Evolutionary conservation across 2,329 filamentous ascomycete genomes (phyloP), one percentile per base, ranked within the genome.

Genomic region (Pseudocercospora eumusae): DNA sequence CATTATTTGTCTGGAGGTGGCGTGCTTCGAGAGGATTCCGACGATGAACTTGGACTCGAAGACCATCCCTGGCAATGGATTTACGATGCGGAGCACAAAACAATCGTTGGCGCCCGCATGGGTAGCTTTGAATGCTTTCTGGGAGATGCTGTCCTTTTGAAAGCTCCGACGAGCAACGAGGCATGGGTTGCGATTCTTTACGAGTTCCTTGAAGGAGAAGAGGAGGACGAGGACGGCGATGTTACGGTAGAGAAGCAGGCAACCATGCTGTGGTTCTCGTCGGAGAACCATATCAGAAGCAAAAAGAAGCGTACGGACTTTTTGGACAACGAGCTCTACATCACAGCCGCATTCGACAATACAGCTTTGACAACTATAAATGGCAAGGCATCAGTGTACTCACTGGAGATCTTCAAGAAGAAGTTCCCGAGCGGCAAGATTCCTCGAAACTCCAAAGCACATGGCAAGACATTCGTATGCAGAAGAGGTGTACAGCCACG

Each of bases 221-320:
- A 66, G 8, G 84, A 90, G 20, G 87, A 89, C 11, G 88, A 86
- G 3, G 85, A 89, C 56, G 72, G 72, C 47, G 75, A 80, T 15
- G 59, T 67, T 45, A 61, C 68, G 18, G 55, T 59, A 21, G 80
- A 82, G 65, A 97, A 92, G 81, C 87, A 88, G 25, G 93, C 90
- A 59, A 90, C 89, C 65, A 95, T 99, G 73, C 88, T 97, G 83
- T 99, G 95, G 95, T 97, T 99, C 74, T 92, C 91, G 0, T 92
- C 91, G 0, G 90, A 96, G 70, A 90, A 89, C 71, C 93, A 98
- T 77, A 91, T 97, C 64, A 86, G 88, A 27, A 95, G 91, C 70
- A 89, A 88, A 73, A 84, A 86, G 61, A 96, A 95, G 78, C 83
- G 92, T 71, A 83, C 81, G 11, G 95, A 99, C 76, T 91, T 86